Evolutionary conservation across 805 yeast species (phyloP), one percentile per base, ranked within the genome.

Genomic region (Barnettozyma pratensis): DNA sequence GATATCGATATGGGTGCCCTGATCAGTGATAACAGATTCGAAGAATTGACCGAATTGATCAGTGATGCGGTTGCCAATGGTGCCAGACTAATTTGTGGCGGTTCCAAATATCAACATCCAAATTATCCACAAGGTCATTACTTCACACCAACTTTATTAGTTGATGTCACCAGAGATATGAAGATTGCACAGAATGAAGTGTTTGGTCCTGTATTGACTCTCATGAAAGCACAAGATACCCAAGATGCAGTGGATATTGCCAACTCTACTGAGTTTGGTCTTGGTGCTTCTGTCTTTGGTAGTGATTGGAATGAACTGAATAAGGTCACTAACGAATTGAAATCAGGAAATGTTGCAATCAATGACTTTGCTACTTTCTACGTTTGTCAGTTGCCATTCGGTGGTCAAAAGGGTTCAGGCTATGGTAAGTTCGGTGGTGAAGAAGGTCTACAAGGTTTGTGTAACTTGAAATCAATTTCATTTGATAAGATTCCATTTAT

Each of bases 401-500:
- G 99, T 47, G 99, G 99, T 31, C 79, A 79, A 29, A 83, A 83
- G 56, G 94, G 90, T 41, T 86, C 96, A 6, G 99, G 99, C 0
- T 94, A 90, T 62, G 99, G 99, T 49, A 92, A 92, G 64, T 94
- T 94, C 71, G 96, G 97, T 26, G 99, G 99, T 42, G 96, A 85
- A 63, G 99, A 94, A 72, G 99, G 99, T 2, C 73, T 94, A 39
- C 79, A 88, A 38, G 97, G 97, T 0, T 72, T 94, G 41, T 92
- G 98, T 65, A 75, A 82, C 48, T 87, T 89, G 47, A 94, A 94
- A 63, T 82, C 95, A 40, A 79, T 94, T 4, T 90, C 96, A 51
- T 85, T 79, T 72, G 98, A 94, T 69, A 81, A 79, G 54, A 77
- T 85, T 41, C 82, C 92, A 27, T 79, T 88, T 56, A 74, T 94